These are phyloP conservation scores for Wickerhamomyces silvicola DNA, from an alignment of 805 yeast species.

Conservation along the genomic window DNA sequence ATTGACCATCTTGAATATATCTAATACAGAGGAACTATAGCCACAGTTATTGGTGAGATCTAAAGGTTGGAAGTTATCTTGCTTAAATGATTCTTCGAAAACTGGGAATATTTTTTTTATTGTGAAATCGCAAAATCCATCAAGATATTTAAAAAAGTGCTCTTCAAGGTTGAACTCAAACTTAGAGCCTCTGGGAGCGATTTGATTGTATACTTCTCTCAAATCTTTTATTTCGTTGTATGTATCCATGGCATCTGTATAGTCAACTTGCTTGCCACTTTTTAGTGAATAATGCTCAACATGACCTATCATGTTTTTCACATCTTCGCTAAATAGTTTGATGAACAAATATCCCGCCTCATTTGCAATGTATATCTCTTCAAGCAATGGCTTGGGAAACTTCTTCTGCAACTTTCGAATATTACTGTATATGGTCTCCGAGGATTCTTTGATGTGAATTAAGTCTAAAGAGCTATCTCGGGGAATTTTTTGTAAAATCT, in stretches of 20 bases:
- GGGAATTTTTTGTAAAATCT: conserved; percentile 46
- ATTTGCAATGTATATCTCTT: conserved; percentile 44
- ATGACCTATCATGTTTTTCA: conserved; percentile 43
- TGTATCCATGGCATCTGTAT: conserved; percentile 51
- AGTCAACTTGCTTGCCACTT: conserved; percentile 31
- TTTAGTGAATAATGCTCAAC: conserved; percentile 34
- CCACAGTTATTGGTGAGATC: conserved; percentile 34
- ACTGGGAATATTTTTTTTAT: conserved; percentile 39
- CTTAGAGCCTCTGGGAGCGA: conserved; percentile 27
- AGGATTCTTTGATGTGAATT: conserved; percentile 49
- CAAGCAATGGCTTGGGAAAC: conserved; percentile 57
- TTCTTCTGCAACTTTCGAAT: conserved; percentile 49
- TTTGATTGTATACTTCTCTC: conserved; percentile 44
- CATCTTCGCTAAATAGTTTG: conserved; percentile 47
- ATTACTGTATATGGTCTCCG: conserved; percentile 44
- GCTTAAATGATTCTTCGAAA: conserved; percentile 47
- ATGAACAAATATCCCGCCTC: conserved; percentile 44
- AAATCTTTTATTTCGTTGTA: conserved; percentile 49
- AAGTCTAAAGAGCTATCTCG: conserved; percentile 47
- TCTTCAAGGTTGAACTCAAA: conserved; percentile 53
- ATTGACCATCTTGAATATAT: conserved; percentile 57
- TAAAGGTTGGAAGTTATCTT: conserved; percentile 52
- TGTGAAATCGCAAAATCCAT: conserved; percentile 36
- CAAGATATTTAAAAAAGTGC: conserved; percentile 43
- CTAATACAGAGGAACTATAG: conserved; percentile 58